Conservation (phyloP, 257 asterid genomes). For the Gentiana macrophylla region DNA sequence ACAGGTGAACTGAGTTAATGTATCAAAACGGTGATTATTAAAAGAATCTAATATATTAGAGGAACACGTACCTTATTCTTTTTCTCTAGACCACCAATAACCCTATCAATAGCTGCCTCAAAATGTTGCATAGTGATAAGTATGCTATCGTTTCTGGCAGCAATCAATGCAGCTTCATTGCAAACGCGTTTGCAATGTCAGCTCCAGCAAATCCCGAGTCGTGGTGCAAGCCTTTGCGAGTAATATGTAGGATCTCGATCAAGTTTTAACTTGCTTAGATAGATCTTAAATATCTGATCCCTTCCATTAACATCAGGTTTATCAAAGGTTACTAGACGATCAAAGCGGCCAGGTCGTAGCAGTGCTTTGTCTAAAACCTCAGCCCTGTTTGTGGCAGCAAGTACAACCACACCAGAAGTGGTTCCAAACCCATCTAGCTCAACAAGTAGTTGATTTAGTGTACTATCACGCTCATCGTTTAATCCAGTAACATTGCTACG, state of each 20-base stretch:
- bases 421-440: constrained; percentile 96
- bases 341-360: constrained; percentile 87
- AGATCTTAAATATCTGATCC: constrained; percentile 70
- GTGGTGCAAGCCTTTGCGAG: constrained; percentile 85
- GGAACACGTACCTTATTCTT: constrained; percentile 47
- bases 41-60: background rate
- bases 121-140: constrained; percentile 60
- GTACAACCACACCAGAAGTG: constrained; percentile 78
- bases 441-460: constrained; percentile 85
- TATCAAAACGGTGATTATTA: too few species aligned
- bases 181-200: constrained; percentile 88
- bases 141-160: constrained; percentile 56
- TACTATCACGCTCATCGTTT: constrained; percentile 68
- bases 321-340: constrained; percentile 79
- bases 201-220: constrained; percentile 97
- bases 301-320: constrained; percentile 88
- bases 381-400: constrained; percentile 90
- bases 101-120: constrained; percentile 85
- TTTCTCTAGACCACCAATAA: constrained; percentile 93
- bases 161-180: constrained; percentile 90
- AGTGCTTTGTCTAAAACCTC: constrained; percentile 85
- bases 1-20: too few species aligned
- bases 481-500: constrained; percentile 57
- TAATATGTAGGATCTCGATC: constrained; percentile 63
- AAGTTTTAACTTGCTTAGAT: constrained; percentile 66